Percentiles rank a stretch among this genome's conserved stretches.
Evolutionary conservation across 2,329 filamentous ascomycete genomes (phyloP).

Genomic region (Clarireedia homoeocarpa): DNA sequence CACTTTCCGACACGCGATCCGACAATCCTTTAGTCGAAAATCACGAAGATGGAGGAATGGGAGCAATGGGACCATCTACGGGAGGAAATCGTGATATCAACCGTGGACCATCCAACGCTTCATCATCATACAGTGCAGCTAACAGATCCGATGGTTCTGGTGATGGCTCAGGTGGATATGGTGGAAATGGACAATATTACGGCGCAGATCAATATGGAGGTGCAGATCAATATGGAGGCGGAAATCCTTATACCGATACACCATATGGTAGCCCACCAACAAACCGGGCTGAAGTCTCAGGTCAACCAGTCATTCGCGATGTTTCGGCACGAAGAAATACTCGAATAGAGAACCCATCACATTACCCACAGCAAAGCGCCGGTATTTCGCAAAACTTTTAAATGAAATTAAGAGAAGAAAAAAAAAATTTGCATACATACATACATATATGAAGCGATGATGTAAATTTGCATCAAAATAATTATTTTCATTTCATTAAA

Average conservation of each 20-base stretch:
- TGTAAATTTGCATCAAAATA: background rate
- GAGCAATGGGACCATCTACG: slow-evolving; percentile 68
- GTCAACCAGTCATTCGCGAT: slow-evolving; percentile 82
- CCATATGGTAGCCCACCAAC: slow-evolving; percentile 27
- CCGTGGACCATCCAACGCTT: slow-evolving; percentile 89
- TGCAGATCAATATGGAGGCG: slow-evolving; percentile 46
- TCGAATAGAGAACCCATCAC: slow-evolving; percentile 82
- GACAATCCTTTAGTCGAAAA: slow-evolving; percentile 55
- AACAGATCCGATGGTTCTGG: slow-evolving; percentile 63
- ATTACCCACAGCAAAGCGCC: slow-evolving; percentile 85
- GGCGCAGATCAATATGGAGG: slow-evolving; percentile 50
- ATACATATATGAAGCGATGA: too few species aligned
- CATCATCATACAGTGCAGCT: slow-evolving; percentile 84
- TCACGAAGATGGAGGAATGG: slow-evolving; percentile 68
- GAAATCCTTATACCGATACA: slow-evolving; percentile 46
- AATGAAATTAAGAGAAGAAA: background rate
- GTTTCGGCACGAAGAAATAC: slow-evolving; percentile 90
- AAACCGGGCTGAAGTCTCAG: slow-evolving; percentile 37
- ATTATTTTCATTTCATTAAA: background rate
- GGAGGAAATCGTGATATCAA: slow-evolving; percentile 68
- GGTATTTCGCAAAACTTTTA: slow-evolving; percentile 98
- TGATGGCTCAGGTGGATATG: slow-evolving; percentile 39
- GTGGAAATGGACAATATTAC: slow-evolving; percentile 41
- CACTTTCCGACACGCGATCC: slow-evolving; percentile 58
- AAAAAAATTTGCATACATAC: background rate